Evolutionary conservation across 192 early-diverging fungal species (phyloP).

Genomic region (Thamnidium elegans): DNA sequence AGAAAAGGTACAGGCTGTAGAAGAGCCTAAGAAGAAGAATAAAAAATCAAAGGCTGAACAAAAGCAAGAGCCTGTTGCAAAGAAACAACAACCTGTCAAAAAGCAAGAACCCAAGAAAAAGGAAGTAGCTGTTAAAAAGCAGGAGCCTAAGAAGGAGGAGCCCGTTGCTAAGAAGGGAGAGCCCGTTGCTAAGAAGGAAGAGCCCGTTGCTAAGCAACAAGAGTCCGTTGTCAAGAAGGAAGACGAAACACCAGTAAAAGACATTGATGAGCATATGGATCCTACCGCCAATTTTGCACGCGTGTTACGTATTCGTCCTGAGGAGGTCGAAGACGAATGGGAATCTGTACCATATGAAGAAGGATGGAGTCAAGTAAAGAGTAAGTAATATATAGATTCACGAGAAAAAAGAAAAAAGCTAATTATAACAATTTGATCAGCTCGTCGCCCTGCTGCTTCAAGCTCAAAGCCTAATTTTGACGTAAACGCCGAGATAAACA

Average conservation of each 20-base stretch:
- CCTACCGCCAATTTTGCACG: conserved; percentile 18
- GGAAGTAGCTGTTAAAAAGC: not conserved
- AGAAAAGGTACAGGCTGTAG: not conserved
- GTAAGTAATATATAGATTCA: not conserved
- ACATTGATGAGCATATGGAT: conserved; percentile 34
- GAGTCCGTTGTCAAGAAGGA: not conserved
- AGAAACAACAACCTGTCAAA: not conserved
- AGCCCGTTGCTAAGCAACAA: too few species aligned
- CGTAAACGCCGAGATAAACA: not conserved
- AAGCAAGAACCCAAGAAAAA: not conserved
- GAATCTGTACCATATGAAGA: conserved; percentile 24
- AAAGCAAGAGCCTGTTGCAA: not conserved
- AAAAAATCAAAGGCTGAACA: not conserved
- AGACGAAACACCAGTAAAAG: not conserved
- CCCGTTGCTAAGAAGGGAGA: too few species aligned
- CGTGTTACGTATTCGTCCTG: conserved; percentile 29
- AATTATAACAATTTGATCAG: not conserved
- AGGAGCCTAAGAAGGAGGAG: not conserved
- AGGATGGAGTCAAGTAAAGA: conserved; percentile 25
- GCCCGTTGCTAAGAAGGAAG: not conserved
- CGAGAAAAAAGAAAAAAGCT: not conserved
- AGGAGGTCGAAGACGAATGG: not conserved
- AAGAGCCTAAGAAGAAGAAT: not conserved
- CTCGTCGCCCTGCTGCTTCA: not conserved
- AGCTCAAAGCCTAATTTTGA: too few species aligned